phyloP scores from a whole-genome alignment of 2,329 filamentous ascomycete species.

The Penicillium sp. region DNA sequence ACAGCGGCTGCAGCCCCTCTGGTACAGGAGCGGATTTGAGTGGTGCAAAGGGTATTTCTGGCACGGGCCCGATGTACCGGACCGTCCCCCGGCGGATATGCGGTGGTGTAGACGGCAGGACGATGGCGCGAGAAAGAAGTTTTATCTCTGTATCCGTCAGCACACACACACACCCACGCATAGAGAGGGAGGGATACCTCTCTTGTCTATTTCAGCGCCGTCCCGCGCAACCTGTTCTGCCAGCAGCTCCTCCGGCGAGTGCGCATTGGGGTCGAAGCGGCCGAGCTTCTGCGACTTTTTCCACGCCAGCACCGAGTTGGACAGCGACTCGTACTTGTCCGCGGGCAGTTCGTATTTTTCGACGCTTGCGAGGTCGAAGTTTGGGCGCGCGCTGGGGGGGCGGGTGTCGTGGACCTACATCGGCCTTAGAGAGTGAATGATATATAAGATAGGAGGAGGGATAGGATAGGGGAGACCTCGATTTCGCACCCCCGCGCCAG shows the following conservation, averaged over 20 bases:
- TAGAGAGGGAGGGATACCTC: slow-evolving; percentile 42
- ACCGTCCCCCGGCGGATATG: slow-evolving; percentile 43
- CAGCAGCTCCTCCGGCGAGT: slow-evolving; percentile 68
- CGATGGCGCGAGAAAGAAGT: slow-evolving; percentile 40
- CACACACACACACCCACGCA: neutral
- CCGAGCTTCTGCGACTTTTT: slow-evolving; percentile 95
- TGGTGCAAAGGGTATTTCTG: slow-evolving; percentile 35
- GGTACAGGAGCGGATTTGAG: slow-evolving; percentile 20
- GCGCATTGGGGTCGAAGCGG: slow-evolving; percentile 84
- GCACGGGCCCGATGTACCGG: slow-evolving; percentile 39
- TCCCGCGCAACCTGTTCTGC: slow-evolving; percentile 61
- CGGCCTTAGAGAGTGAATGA: too few species aligned
- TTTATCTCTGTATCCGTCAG: slow-evolving; percentile 36
- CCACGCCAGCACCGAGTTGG: slow-evolving; percentile 88
- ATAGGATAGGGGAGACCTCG: slow-evolving; percentile 32
- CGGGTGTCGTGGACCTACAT: slow-evolving; percentile 77
- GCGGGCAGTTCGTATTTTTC: slow-evolving; percentile 88
- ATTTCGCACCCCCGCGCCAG: slow-evolving; percentile 41
- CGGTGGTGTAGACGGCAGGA: slow-evolving; percentile 39
- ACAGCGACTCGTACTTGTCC: slow-evolving; percentile 77
- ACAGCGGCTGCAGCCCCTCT: slow-evolving; percentile 34
- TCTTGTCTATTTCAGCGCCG: slow-evolving; percentile 58
- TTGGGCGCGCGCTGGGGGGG: slow-evolving; percentile 68
- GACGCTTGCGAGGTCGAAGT: slow-evolving; percentile 77
- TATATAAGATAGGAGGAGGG: too few species aligned